Percentiles rank a stretch among this genome's conserved stretches.
Evolutionary conservation across 2,329 filamentous ascomycete species (phyloP).

Genomic region (Fusarium miscanthi): DNA sequence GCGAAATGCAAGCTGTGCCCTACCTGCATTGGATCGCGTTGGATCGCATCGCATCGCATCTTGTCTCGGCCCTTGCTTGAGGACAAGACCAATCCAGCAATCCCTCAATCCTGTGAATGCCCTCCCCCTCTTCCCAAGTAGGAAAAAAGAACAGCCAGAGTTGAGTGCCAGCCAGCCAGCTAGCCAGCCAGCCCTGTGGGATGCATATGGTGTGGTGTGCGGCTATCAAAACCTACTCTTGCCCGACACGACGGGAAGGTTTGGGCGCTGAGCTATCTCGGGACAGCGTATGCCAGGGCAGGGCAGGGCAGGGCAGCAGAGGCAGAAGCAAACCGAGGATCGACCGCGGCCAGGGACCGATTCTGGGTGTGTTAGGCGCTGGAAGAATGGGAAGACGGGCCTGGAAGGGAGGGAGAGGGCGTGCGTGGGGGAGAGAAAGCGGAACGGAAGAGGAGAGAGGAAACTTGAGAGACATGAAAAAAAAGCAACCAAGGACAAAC

Average conservation of each 20-base stretch:
- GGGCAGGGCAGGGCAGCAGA: constrained; percentile 11
- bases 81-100: constrained; percentile 17
- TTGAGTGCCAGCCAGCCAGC: neutral
- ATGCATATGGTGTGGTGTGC: constrained; percentile 22
- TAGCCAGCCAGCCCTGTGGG: constrained; percentile 22
- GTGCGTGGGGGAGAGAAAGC: constrained; percentile 24
- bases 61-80: constrained; percentile 14
- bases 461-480: constrained; percentile 24
- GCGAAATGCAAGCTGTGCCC: constrained; percentile 13
- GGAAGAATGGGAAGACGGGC: neutral
- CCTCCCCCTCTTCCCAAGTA: constrained; percentile 15
- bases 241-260: constrained; percentile 12
- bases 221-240: constrained; percentile 21
- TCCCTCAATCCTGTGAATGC: constrained; percentile 5
- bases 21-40: constrained; percentile 31
- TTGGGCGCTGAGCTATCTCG: constrained; percentile 23
- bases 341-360: constrained; percentile 17
- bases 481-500: constrained; percentile 26
- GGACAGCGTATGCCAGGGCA: constrained; percentile 25
- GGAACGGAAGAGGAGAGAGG: constrained; percentile 24
- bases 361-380: constrained; percentile 28
- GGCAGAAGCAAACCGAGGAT: constrained; percentile 9
- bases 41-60: constrained; percentile 22
- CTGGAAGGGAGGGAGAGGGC: neutral
- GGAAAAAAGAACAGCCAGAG: constrained; percentile 14